Evolutionary conservation across 257 asterid genomes (phyloP).

Genomic region (Knoxia roxburghii): DNA sequence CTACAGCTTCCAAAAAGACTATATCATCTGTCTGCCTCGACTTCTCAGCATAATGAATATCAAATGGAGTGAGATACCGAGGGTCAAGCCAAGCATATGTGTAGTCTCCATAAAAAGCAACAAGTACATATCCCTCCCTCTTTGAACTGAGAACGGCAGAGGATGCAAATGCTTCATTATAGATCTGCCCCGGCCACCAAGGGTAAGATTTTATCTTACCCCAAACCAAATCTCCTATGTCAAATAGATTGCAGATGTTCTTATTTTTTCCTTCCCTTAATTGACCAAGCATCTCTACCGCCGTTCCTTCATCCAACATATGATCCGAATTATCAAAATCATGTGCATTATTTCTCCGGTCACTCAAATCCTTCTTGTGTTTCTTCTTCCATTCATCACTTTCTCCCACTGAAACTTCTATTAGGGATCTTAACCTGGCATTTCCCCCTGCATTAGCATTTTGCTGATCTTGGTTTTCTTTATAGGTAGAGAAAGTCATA

Average conservation of each 20-base stretch:
- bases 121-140: constrained; percentile 20
- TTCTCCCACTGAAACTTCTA: background rate
- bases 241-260: background rate
- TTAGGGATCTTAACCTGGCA: background rate
- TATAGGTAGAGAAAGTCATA: background rate
- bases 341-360: background rate
- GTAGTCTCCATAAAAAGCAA: constrained; percentile 24
- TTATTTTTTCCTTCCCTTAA: background rate
- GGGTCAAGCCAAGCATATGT: constrained; percentile 22
- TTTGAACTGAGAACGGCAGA: constrained; percentile 1
- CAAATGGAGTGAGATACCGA: constrained; percentile 17
- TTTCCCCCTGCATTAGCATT: background rate
- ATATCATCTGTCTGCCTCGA: background rate
- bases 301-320: constrained; percentile 14
- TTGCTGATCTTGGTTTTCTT: background rate
- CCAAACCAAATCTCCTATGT: constrained; percentile 24
- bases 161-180: constrained; percentile 13
- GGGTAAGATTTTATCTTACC: constrained; percentile 22
- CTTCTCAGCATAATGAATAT: constrained; percentile 14
- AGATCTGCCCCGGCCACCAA: constrained; percentile 28
- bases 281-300: constrained; percentile 13
- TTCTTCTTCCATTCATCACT: background rate
- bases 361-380: background rate
- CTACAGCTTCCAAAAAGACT: constrained; percentile 11
- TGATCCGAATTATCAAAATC: constrained; percentile 4